Evolutionary conservation across 2,329 filamentous ascomycete species (phyloP).

Genomic region (Endocalyx cinctus): DNA sequence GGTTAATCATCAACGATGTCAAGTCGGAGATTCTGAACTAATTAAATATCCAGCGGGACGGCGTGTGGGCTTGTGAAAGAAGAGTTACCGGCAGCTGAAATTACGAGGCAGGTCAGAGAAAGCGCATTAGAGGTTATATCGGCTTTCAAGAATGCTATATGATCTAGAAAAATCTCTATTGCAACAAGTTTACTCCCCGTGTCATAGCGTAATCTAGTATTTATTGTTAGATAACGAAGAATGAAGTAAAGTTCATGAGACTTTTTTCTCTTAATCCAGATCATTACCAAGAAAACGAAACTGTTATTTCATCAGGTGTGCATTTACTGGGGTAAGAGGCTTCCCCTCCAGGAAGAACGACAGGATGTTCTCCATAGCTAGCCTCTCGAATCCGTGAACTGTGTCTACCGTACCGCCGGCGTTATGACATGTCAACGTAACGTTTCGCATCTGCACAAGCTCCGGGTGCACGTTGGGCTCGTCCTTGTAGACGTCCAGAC

Average conservation of each 20-base stretch:
- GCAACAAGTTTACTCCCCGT: not conserved
- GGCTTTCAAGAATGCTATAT: conserved; percentile 2
- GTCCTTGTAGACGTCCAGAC: conserved; percentile 49
- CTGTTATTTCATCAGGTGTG: conserved; percentile 1
- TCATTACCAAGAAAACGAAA: too few species aligned
- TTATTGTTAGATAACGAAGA: not conserved
- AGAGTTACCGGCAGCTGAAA: conserved; percentile 22
- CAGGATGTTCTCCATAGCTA: conserved; percentile 7
- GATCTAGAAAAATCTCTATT: not conserved
- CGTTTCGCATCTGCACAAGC: conserved; percentile 18
- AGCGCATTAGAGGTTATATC: conserved; percentile 18
- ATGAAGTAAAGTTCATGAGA: too few species aligned
- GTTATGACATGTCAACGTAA: conserved; percentile 3
- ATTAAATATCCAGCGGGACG: conserved; percentile 18
- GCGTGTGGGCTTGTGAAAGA: conserved; percentile 23
- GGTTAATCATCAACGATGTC: too few species aligned
- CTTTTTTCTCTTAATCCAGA: too few species aligned
- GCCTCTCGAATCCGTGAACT: conserved; percentile 2
- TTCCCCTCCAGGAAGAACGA: conserved; percentile 1
- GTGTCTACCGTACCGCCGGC: conserved; percentile 3
- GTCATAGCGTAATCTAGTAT: not conserved
- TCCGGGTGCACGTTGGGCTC: conserved; percentile 43
- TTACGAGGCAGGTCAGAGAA: conserved; percentile 21
- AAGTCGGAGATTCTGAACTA: too few species aligned
- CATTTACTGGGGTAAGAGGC: conserved; percentile 3